Evolutionary conservation across 352 stramenopile genomes (phyloP), one percentile per base, ranked within the genome.

Genomic region (Phytophthora cryptogea): DNA sequence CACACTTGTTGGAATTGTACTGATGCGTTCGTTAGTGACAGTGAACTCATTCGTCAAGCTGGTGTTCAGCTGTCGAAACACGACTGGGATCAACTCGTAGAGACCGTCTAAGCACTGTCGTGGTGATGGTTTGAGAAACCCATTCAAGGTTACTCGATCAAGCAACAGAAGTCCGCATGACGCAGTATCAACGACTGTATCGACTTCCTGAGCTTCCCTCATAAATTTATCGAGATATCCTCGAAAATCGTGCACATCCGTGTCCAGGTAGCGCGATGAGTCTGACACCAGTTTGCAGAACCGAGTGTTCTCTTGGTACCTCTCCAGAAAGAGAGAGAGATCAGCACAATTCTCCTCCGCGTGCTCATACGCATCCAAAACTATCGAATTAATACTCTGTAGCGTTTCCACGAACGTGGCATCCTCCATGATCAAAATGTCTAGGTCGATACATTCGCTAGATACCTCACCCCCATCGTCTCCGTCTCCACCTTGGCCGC

Each of bases 401-500:
- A 89, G 62, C 2, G 76, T 82, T 54, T 85, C 72, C 16, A 86
- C 69, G 31, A 93, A 91, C 8, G 56, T 54, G 5, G 36, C 41
- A 40, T 91, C 80, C 41, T 93, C 84, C 76, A 90, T 88, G 32
- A 93, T 89, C 37, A 93, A 53, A 14, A 93, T 91, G 27, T 93
- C 81, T 11, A 93, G 54, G 31, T 93, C 80, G 60, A 93, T 83
- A 4, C 52, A 66, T 35, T 82, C 76, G 7, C 69, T 77, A 8
- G 55, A 69, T 5, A 84, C 7, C 43, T 88, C 70, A 4, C 67
- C 57, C 8, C 60, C 49, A 23, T 80, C 69, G 33, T 80, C 71
- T 30, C 68, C 72, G 33, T 78, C 67, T 2, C 63, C 70, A 27
- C 54, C 67, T 30, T 70, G 62, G 8, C 51, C n/a, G 0, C 78